Evolutionary conservation across 208 protist species (phyloP), one percentile per base, ranked within the genome.

Genomic region (Wallacemonas sp.): DNA sequence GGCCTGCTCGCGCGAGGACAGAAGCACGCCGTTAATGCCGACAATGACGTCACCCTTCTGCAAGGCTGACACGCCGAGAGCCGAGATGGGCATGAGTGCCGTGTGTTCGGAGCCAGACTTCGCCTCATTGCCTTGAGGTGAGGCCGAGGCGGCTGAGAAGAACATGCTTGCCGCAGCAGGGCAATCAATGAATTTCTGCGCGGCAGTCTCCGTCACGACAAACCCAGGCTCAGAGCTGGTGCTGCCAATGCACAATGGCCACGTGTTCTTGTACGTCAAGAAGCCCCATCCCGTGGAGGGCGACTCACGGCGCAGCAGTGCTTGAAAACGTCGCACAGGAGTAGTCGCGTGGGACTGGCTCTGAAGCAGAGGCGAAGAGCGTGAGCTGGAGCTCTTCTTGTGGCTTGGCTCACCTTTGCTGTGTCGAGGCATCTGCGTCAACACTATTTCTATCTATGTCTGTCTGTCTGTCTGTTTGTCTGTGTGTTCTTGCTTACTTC

Each of bases 31-130:
- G 46, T 83, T 76, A 2, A 83, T 70, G 45, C 41, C 64, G 22
- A 79, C 12, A 49, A 83, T 72, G 15, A 56, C 60, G 64, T 83
- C 77, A 5, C 56, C 66, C 51, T 62, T 58, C 21, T 54, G 6
- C 19, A 83, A 15, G 27, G 8, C 56, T 21, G 46, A 9, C 30
- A 58, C 51, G n/a, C 51, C 51, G 6, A 41, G 26, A 22, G 30
- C 51, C 3, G 6, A 5, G 3, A 58, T 58, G 15, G 61, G 17
- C 26, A 45, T 61, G 19, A n/a, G n/a, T 5, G 44, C 3, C 44
- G 47, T 28, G 24, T 34, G 11, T 6, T 31, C 49, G 36, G 38
- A 17, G 17, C 5, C 47, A 9, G 36, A 41, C n/a, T n/a, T n/a
- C n/a, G n/a, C n/a, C n/a, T n/a, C 51, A 21, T 19, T 31, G 15